These are phyloP conservation scores for Russula sp. DNA, from an alignment of 768 basidiomycete species.

Conservation along the genomic window DNA sequence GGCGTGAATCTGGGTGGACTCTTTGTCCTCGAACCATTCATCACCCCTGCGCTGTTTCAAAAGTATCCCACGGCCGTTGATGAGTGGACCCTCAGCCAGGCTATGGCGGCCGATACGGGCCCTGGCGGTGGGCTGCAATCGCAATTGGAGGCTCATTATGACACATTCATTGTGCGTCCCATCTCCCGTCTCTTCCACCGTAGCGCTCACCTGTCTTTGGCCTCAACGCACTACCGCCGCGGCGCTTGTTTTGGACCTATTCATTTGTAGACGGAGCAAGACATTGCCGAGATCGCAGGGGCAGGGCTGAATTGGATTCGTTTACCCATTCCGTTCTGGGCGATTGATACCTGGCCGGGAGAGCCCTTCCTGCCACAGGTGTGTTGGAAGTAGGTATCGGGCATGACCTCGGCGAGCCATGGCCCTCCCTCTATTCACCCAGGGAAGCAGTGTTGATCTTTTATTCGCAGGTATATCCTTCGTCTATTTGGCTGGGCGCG, in stretches of 20 bases:
- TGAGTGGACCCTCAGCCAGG: constrained; percentile 61
- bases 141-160: constrained; percentile 72
- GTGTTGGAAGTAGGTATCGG: constrained; percentile 56
- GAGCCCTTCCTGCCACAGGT: constrained; percentile 76
- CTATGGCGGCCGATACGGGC: constrained; percentile 56
- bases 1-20: constrained; percentile 75
- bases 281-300: constrained; percentile 82
- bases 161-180: constrained; percentile 69
- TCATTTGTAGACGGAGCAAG: constrained; percentile 65
- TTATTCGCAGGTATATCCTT: constrained; percentile 49
- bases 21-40: constrained; percentile 78
- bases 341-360: constrained; percentile 65
- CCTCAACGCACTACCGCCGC: constrained; percentile 4
- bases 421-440: neutral
- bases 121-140: constrained; percentile 47
- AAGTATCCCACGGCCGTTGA: constrained; percentile 54
- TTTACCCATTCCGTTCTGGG: constrained; percentile 83
- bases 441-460: neutral
- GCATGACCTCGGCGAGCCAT: neutral
- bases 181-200: neutral
- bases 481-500: constrained; percentile 76
- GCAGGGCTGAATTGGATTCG: constrained; percentile 86
- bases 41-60: constrained; percentile 58
- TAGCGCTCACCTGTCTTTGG: constrained; percentile 7
- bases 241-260: constrained; percentile 5